These are phyloP conservation scores for Udeniomyces megalosporus DNA, from an alignment of 768 basidiomycete species.

Conservation along the genomic window DNA sequence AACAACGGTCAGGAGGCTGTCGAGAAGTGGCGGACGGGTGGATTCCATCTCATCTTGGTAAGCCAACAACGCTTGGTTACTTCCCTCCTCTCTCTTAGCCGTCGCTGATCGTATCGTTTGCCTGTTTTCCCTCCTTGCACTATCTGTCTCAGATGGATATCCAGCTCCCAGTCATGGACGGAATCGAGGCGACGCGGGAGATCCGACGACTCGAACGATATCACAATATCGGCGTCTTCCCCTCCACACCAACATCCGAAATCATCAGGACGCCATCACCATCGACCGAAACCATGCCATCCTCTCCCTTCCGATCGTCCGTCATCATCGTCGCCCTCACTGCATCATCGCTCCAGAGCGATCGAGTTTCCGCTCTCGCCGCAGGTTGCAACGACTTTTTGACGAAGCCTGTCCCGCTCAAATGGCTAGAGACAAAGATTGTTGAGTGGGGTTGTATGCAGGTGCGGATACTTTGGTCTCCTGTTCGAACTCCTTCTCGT, in stretches of 20 bases:
- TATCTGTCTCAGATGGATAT: slow-evolving; percentile 97
- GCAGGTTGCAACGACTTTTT: slow-evolving; percentile 98
- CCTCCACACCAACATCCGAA: slow-evolving; percentile 51
- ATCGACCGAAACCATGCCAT: slow-evolving; percentile 18
- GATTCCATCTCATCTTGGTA: slow-evolving; percentile 89
- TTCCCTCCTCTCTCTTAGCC: background rate
- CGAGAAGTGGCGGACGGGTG: slow-evolving; percentile 80
- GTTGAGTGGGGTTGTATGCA: slow-evolving; percentile 96
- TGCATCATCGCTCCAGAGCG: slow-evolving; percentile 82
- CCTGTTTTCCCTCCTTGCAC: background rate
- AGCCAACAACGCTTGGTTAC: slow-evolving; percentile 28
- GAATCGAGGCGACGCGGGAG: slow-evolving; percentile 90
- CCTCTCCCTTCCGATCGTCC: slow-evolving; percentile 59
- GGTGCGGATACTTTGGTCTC: slow-evolving; percentile 17
- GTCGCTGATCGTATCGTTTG: background rate
- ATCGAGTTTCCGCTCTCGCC: slow-evolving; percentile 90
- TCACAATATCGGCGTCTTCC: slow-evolving; percentile 49
- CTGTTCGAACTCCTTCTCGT: no score
- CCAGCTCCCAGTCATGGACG: slow-evolving; percentile 98
- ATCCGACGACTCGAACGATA: slow-evolving; percentile 69
- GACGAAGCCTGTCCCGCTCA: slow-evolving; percentile 86
- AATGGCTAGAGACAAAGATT: slow-evolving; percentile 95
- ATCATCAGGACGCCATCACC: slow-evolving; percentile 17
- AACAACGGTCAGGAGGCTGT: slow-evolving; percentile 93
- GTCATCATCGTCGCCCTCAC: slow-evolving; percentile 99